Evolutionary conservation across 257 asterid species (phyloP).

Genomic region (Nicotiana paniculata): DNA sequence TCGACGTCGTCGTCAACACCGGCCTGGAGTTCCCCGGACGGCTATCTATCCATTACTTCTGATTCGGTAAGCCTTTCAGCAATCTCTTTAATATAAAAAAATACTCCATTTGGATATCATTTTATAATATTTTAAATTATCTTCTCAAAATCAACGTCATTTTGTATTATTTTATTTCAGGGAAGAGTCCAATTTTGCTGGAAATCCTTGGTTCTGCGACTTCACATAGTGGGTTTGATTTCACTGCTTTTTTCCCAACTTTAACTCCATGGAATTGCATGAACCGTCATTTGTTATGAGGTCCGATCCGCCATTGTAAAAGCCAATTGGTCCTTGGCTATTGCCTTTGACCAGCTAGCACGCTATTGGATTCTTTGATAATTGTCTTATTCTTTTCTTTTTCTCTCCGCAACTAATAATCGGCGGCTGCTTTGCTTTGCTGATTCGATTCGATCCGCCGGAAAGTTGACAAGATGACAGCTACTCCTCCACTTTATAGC

Average conservation of each 20-base stretch:
- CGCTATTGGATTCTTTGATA: neutral
- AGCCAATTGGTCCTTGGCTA: neutral
- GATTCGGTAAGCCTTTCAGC: constrained; percentile 45
- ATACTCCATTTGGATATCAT: neutral
- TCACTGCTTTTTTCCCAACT: neutral
- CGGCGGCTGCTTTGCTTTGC: neutral
- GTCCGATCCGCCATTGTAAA: neutral
- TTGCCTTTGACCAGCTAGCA: neutral
- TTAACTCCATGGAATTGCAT: neutral
- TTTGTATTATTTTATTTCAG: neutral
- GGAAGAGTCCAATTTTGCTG: neutral
- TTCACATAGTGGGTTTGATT: neutral
- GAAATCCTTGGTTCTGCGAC: neutral
- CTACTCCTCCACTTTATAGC: neutral
- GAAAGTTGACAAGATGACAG: neutral
- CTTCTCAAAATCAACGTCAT: too few relatives aligned
- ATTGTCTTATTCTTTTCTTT: neutral
- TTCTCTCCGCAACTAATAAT: neutral
- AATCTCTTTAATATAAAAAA: neutral
- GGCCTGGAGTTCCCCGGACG: constrained; percentile 24
- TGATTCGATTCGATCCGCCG: neutral
- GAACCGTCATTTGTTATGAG: neutral
- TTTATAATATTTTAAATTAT: too few relatives aligned
- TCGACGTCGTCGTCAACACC: constrained; percentile 20
- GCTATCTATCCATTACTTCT: constrained; percentile 45